Evolutionary conservation across 805 yeast genomes (phyloP), one percentile per base, ranked within the genome.

Genomic region (Wickerhamiella parazyma): DNA sequence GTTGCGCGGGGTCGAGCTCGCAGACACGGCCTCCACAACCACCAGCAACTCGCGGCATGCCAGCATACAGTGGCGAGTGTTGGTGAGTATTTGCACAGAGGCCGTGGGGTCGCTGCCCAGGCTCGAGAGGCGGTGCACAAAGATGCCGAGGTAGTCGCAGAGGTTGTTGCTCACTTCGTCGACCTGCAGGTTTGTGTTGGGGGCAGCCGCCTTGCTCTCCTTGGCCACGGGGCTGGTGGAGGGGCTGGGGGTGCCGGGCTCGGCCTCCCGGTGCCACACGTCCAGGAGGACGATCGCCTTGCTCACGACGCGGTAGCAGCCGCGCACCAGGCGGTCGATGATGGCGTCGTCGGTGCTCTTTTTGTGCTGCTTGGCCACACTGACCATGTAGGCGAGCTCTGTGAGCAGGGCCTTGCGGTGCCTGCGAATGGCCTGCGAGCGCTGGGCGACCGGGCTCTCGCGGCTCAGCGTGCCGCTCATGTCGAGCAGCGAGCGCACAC

Each of bases 1-100:
- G 36, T 45, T 46, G 14, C 58, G 48, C 1, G 62, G 59, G 18
- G 45, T 52, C 14, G 55, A 46, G 33, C 51, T 48, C 7, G 52
- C 38, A 14, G 55, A 50, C 22, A 61, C 49, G 5, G 57, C 49
- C 41, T 64, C 67, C 4, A 63, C 60, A 6, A 58, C 58, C 0
- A 59, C 56, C 21, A 64, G 52, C 18, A 64, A 55, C 48, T 65
- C 67, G 18, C 67, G 57, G 36, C 65, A 60, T 1, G 65, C 64
- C 17, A 62, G 57, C 60, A 64, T 64, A 31, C 64, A 55, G 44
- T 59, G 63, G 10, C 67, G 53, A 4, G 67, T 62, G 39, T 57
- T 56, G 38, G 54, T 47, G 28, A 64, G 55, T 21, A 64, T 52
- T 41, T 55, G 58, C 1, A 54, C 52, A 16, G 59, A 51, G 4